These are phyloP conservation scores for Flagelloscypha sp. DNA, from an alignment of 768 basidiomycete genomes.

Conservation along the genomic window DNA sequence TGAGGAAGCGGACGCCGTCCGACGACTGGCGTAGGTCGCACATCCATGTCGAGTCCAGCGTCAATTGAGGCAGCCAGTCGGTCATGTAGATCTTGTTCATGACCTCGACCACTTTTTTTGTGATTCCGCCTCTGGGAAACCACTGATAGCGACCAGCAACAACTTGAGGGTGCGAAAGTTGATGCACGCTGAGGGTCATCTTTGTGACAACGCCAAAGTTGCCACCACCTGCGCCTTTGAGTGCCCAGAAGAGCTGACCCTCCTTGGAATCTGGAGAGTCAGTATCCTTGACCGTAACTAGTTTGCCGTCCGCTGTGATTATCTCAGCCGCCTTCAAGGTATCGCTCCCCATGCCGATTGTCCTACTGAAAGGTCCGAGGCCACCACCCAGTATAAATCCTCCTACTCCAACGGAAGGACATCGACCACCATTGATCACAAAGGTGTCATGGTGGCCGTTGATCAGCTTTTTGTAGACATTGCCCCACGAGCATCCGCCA, in stretches of 20 bases:
- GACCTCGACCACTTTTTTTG: slow-evolving; percentile 8
- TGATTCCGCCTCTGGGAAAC: slow-evolving; percentile 7
- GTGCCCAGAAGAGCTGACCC: slow-evolving; percentile 12
- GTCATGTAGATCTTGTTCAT: slow-evolving; percentile 12
- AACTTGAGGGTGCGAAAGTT: slow-evolving; percentile 3
- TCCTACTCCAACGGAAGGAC: slow-evolving; percentile 11
- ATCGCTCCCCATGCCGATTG: slow-evolving; percentile 13
- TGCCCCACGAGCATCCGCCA: slow-evolving; percentile 11
- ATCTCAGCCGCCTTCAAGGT: slow-evolving; percentile 7
- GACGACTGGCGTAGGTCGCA: slow-evolving; percentile 10
- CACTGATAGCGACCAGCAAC: slow-evolving; percentile 11
- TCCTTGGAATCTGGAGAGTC: slow-evolving; percentile 8
- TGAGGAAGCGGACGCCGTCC: slow-evolving; percentile 10
- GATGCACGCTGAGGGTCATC: slow-evolving; percentile 9
- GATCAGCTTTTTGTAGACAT: slow-evolving; percentile 11
- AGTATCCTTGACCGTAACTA: slow-evolving; percentile 11
- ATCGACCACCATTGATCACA: slow-evolving; percentile 11
- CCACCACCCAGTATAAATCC: slow-evolving; percentile 12
- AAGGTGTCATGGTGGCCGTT: slow-evolving; percentile 10
- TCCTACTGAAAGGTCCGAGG: slow-evolving; percentile 11
- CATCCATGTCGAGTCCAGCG: slow-evolving; percentile 11
- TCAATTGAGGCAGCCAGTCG: slow-evolving; percentile 10
- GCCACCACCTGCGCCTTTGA: slow-evolving; percentile 10
- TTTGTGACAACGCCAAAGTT: slow-evolving; percentile 13
- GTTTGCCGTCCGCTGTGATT: slow-evolving; percentile 10